Percentiles rank a stretch among this genome's conserved stretches.
Evolutionary conservation across 2,329 filamentous ascomycete species (phyloP).

Genomic region (Aspergillus quadricinctus): DNA sequence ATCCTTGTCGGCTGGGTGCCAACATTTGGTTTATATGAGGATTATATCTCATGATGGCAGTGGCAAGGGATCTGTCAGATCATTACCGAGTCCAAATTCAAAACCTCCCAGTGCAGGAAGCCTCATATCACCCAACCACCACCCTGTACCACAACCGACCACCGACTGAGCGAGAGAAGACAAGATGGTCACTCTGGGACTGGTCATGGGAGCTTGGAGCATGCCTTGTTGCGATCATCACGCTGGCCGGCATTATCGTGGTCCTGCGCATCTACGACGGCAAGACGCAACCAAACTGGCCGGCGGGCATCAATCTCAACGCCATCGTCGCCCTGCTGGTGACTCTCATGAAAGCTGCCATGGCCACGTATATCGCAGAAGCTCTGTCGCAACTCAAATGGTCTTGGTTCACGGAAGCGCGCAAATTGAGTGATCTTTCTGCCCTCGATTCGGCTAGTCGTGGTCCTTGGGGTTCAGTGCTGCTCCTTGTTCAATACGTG

Average conservation of each 20-base stretch:
- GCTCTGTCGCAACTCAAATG: conserved; percentile 32
- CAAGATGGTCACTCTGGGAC: conserved; percentile 7
- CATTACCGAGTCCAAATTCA: not conserved
- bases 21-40: too few species aligned
- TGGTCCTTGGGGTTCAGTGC: conserved; percentile 25
- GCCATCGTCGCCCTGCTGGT: conserved; percentile 27
- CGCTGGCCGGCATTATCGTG: conserved; percentile 31
- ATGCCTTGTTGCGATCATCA: conserved; percentile 25
- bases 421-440: conserved; percentile 28
- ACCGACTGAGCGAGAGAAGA: not conserved
- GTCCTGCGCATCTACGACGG: conserved; percentile 27
- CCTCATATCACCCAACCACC: not conserved
- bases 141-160: not conserved
- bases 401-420: conserved; percentile 27
- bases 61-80: not conserved
- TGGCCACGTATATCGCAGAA: conserved; percentile 28
- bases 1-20: too few species aligned
- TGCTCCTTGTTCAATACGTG: conserved; percentile 22
- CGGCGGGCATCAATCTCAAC: conserved; percentile 30
- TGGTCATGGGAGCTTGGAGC: conserved; percentile 20
- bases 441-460: conserved; percentile 32
- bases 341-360: conserved; percentile 26
- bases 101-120: not conserved
- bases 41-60: not conserved
- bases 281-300: conserved; percentile 27